Evolutionary conservation across 2,329 filamentous ascomycete species (phyloP), one percentile per base, ranked within the genome.

Genomic region (Colletotrichum graminicola): DNA sequence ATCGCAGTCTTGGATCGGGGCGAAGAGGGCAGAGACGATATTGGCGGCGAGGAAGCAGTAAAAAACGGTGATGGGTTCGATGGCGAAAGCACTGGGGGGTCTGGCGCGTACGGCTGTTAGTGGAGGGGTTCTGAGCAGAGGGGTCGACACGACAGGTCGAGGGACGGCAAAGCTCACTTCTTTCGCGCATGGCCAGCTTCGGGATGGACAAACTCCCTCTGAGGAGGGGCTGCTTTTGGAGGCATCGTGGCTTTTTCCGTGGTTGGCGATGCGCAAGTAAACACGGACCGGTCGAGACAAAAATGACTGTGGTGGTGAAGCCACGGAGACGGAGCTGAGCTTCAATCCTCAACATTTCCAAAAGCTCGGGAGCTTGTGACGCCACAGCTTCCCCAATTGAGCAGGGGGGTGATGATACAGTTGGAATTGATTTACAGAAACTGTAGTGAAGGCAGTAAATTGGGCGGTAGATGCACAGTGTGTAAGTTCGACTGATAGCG

Each of bases 1-100:
- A 77, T 99, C 96, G 80, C 96, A 99, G 82, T 99, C 96, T 80
- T 98, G 95, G 75, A 99, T 97, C 0, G 96, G 96, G 2, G 94
- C 91, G 79, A 92, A 95, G 41, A 92, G 78, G 14, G 95, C 96
- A 8, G 95, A 93, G 29, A 95, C 77, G 23, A 92, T 75, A 78
- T 94, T 94, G 74, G 92, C 91, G 39, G 85, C 84, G 56, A 97
- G 84, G 80, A 97, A 96, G 74, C 94, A 82, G 78, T 93, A 96
- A 80, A 98, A 97, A 16, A 92, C 92, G 57, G 89, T 87, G 75
- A 93, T 92, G 66, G 94, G 89, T 75, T 92, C 87, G 72, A 96
- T 85, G 73, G 87, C 87, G 79, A 91, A 93, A 62, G 86, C 85
- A 69, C 86, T 88, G 66, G 83, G 84, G 74, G 79, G 78, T 75